A percentile compares a stretch with the other conserved stretches of the same genome.
These are phyloP conservation scores for Ochromonas danica DNA, from an alignment of 108 stramenopile genomes.

Conservation along the genomic window DNA sequence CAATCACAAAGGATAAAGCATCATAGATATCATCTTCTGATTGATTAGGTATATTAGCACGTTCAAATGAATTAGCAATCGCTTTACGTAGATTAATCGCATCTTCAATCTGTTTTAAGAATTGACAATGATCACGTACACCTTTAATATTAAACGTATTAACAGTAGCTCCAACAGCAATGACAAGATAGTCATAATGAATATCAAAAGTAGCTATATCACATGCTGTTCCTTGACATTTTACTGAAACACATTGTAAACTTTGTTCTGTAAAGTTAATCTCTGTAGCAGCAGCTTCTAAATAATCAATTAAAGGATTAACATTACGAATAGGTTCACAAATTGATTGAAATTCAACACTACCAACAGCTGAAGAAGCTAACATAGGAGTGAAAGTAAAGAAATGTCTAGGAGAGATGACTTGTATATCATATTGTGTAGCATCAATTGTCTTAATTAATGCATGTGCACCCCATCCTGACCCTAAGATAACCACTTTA, in stretches of 20 bases:
- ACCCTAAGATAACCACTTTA: constrained; percentile 79
- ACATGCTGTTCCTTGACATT: constrained; percentile 84
- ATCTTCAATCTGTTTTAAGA: constrained; percentile 81
- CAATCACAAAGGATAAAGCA: constrained; percentile 78
- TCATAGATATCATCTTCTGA: constrained; percentile 66
- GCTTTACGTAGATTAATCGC: constrained; percentile 73
- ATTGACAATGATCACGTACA: constrained; percentile 83
- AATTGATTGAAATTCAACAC: constrained; percentile 84
- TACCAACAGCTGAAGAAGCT: constrained; percentile 85
- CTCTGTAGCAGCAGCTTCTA: constrained; percentile 78
- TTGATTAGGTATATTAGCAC: constrained; percentile 77
- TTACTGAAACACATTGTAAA: constrained; percentile 75
- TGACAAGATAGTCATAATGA: constrained; percentile 74
- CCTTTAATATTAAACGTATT: constrained; percentile 91
- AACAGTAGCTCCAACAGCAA: constrained; percentile 85
- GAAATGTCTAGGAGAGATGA: constrained; percentile 83
- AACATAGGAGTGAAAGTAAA: constrained; percentile 95
- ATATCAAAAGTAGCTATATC: constrained; percentile 74
- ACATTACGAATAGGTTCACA: constrained; percentile 84
- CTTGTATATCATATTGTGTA: constrained; percentile 75
- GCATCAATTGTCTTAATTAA: constrained; percentile 79
- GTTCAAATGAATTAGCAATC: constrained; percentile 88
- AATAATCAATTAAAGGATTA: constrained; percentile 71
- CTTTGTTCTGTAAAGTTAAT: constrained; percentile 66
- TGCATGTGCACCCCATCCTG: constrained; percentile 85